Conservation (phyloP, 2,329 filamentous ascomycete species). For the Mycogone perniciosa region DNA sequence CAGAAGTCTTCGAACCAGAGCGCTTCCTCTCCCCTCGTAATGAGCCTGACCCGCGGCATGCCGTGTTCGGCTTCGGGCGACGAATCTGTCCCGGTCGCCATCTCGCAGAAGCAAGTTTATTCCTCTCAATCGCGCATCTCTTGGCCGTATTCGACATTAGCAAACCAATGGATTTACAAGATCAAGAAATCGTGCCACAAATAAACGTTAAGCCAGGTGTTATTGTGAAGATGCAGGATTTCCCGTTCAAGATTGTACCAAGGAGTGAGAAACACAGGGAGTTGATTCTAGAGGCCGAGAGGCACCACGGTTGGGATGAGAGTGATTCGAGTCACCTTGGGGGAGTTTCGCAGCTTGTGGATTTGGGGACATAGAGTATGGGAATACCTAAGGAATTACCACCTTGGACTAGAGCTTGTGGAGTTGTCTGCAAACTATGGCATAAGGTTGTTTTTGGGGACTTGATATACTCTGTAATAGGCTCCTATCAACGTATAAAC, state of each 20-base stretch:
- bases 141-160: slow-evolving; percentile 41
- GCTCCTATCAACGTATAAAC: no score
- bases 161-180: slow-evolving; percentile 24
- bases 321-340: slow-evolving; percentile 1
- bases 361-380: no score
- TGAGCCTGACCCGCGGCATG: slow-evolving; percentile 22
- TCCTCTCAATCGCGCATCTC: slow-evolving; percentile 31
- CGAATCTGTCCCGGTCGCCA: slow-evolving; percentile 29
- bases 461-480: no score
- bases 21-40: slow-evolving; percentile 24
- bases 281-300: slow-evolving; percentile 6
- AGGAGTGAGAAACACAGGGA: slow-evolving; percentile 10
- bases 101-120: slow-evolving; percentile 27
- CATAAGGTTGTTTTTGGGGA: no score
- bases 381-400: no score
- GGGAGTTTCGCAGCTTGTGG: neutral
- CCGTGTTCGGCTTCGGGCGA: slow-evolving; percentile 31
- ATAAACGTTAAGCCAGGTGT: slow-evolving; percentile 3
- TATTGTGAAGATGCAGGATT: neutral
- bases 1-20: slow-evolving; percentile 27
- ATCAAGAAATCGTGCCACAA: slow-evolving; percentile 26
- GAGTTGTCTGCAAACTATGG: no score
- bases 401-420: no score
- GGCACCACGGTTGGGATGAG: slow-evolving; percentile 8
- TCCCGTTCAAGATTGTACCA: slow-evolving; percentile 3